Percentiles rank a stretch among this genome's conserved stretches.
These are phyloP conservation scores for Tolypocladium paradoxum DNA, from an alignment of 2,329 filamentous ascomycete species.

Conservation along the genomic window DNA sequence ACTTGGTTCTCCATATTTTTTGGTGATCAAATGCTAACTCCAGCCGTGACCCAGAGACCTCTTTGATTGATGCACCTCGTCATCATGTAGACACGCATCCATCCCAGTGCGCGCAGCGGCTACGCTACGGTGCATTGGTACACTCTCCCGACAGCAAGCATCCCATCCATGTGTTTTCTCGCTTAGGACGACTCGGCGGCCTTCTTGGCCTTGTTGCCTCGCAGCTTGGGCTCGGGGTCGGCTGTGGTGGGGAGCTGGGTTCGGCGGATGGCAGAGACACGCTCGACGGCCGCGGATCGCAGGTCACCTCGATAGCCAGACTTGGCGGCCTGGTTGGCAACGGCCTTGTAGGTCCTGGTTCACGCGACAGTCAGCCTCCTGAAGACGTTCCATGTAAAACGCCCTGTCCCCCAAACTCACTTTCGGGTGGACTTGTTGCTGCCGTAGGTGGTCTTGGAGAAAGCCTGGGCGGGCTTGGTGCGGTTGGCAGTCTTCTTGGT, in stretches of 20 bases:
- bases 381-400: neutral
- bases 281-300: conserved; percentile 68
- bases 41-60: conserved; percentile 8
- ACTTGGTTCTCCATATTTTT: neutral
- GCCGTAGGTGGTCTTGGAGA: conserved; percentile 57
- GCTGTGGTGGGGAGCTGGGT: conserved; percentile 74
- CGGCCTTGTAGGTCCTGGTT: conserved; percentile 72
- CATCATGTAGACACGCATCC: neutral
- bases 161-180: neutral
- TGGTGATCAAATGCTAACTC: conserved; percentile 9
- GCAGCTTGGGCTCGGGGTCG: conserved; percentile 59
- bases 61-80: conserved; percentile 2
- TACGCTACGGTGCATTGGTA: neutral
- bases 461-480: conserved; percentile 62
- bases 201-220: conserved; percentile 72
- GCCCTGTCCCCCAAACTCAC: conserved; percentile 17
- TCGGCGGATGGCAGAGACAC: conserved; percentile 74
- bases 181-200: conserved; percentile 35
- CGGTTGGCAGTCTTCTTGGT: conserved; percentile 70
- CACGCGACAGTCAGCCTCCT: conserved; percentile 10
- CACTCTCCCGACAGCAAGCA: neutral
- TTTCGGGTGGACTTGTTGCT: conserved; percentile 68
- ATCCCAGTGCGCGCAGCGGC: neutral
- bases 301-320: conserved; percentile 75
- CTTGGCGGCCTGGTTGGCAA: conserved; percentile 76